Evolutionary conservation across 331 rosid species (phyloP), one percentile per base, ranked within the genome.

Genomic region (Stylosanthes scabra): DNA sequence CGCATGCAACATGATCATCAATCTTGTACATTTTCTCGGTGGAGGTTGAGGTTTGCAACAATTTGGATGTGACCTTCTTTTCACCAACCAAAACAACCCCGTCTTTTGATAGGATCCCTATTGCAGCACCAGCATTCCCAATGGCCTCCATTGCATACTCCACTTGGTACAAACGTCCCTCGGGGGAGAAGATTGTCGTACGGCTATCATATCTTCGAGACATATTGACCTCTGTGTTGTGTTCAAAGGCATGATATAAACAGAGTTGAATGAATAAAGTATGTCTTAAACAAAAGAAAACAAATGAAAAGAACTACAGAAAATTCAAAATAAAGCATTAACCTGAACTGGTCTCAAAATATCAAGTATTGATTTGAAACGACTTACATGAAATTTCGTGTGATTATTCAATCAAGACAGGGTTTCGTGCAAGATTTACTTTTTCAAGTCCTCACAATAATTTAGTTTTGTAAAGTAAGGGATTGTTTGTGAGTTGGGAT

Each of bases 71-170:
- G 59, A 91, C 97, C 59, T 88, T 90, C 79, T 90, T 91, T 44
- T 91, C 97, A 68, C 97, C 97, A 67, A 90, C 88, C 74, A 88
- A 72, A 50, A 90, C 94, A 59, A 90, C 94, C 47, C 97, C 97
- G 74, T 86, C 94, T 82, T 90, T 90, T 6, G 97, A 86, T 71
- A 90, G 82, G 83, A 90, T 90, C 54, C 97, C 97, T 62, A 90
- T 90, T 25, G 97, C 94, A 60, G 90, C 83, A 50, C 97, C 97
- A 72, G 97, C 94, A 74, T 90, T 90, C 60, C 97, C 97, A 55
- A 90, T 90, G 57, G 97, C 97, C 74, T 90, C 97, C 97, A 90
- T 90, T 14, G 97, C 97, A 81, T 90, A 90, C 80, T 90, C 97
- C 70, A 90, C 97, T 70, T 90, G 97, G 83, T 90, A 88, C 27